Evolutionary conservation across 2,329 filamentous ascomycete species (phyloP), one percentile per base, ranked within the genome.

Genomic region (Elsinoe necatrix): DNA sequence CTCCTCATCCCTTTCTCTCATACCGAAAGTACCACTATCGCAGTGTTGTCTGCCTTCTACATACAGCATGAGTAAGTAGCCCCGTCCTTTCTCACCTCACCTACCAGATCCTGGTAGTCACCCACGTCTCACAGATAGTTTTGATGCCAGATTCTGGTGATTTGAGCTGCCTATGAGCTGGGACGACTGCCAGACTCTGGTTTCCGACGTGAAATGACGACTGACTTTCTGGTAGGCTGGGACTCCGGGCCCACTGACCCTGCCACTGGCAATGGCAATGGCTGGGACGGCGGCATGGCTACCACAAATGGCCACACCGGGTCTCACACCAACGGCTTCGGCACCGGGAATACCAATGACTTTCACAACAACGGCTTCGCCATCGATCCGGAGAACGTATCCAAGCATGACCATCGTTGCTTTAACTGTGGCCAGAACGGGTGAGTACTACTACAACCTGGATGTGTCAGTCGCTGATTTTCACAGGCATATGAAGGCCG

Each of bases 341-440:
- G 11, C n/a, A n/a, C n/a, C n/a, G n/a, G n/a, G n/a, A n/a, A n/a
- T n/a, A n/a, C n/a, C n/a, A n/a, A n/a, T n/a, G 29, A 6, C 4
- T 34, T 50, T 25, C 12, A 37, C 16, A 27, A n/a, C 11, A n/a
- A 52, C 18, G 48, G 31, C 12, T 52, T 52, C 48, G 14, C n/a
- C 16, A 52, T 52, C 12, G 48, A 52, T 18, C 18, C 16, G 11
- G 48, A 52, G 8, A 35, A 52, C 25, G 34, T 52, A 12, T 34
- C 54, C 43, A 72, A 76, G 71, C 67, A 70, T 65, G 72, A 66
- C 14, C 72, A 75, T 21, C 73, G 72, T 45, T 84, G 81, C 72
- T 83, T 71, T 75, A 84, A 83, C 68, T 85, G 81, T 60, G 79
- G 80, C 54, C 69, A 83, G 62, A 63, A 71, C 27, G 79, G 75